Evolutionary conservation across 2,329 filamentous ascomycete genomes (phyloP).

Genomic region (Beauveria bassiana): DNA sequence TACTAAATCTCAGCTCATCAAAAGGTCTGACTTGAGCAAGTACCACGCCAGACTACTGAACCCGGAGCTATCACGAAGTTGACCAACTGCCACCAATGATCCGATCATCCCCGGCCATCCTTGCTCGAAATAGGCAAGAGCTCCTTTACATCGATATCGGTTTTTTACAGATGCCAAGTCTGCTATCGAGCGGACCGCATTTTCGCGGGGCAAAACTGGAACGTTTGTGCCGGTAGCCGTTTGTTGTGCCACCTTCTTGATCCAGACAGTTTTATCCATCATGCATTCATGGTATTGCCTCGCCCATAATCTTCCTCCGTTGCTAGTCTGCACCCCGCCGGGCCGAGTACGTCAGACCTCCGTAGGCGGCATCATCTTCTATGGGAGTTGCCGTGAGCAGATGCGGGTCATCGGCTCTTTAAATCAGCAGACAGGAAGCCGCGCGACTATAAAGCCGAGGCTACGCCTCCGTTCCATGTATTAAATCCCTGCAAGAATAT

Average conservation of each 20-base stretch:
- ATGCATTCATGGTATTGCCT: not conserved
- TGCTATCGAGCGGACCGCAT: not conserved
- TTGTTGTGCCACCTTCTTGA: not conserved
- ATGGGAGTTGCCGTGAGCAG: not conserved
- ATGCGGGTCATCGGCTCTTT: not conserved
- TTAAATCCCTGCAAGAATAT: not conserved
- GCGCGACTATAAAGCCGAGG: not conserved
- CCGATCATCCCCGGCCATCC: not conserved
- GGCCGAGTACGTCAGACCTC: not conserved
- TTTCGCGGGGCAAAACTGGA: constrained; percentile 1
- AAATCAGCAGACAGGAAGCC: not conserved
- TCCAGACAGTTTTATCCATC: not conserved
- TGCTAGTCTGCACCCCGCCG: not conserved
- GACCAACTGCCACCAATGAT: not conserved
- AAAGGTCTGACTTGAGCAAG: not conserved
- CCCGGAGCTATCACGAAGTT: not conserved
- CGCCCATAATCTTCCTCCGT: not conserved
- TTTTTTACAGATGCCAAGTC: constrained; percentile 1
- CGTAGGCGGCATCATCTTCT: not conserved
- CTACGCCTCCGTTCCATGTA: not conserved
- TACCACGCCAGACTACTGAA: not conserved
- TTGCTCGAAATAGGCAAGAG: not conserved
- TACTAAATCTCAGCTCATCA: not conserved
- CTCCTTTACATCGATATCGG: not conserved
- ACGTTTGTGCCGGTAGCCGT: constrained; percentile 4